phyloP scores from a whole-genome alignment of 306 rosid genomes.

The Quillaja saponaria region DNA sequence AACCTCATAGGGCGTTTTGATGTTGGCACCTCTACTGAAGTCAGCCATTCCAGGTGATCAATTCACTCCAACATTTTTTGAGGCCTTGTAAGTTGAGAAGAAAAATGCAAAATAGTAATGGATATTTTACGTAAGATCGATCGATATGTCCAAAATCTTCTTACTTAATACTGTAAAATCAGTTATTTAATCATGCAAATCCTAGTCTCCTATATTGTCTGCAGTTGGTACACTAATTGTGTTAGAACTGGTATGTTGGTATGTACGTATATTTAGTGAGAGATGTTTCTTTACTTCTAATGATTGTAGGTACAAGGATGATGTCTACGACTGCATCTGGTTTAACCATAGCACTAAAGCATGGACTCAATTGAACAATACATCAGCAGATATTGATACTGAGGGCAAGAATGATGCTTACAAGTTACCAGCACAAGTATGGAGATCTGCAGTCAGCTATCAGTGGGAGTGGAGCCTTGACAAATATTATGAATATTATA shows the following conservation, averaged over 20 bases:
- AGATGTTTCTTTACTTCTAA: no score
- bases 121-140: no score
- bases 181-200: no score
- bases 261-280: no score
- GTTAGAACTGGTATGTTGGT: no score
- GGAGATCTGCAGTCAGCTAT: constrained; percentile 30
- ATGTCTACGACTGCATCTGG: constrained; percentile 49
- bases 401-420: not conserved
- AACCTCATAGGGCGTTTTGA: not conserved
- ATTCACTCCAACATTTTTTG: no score
- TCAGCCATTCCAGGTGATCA: not conserved
- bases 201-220: no score
- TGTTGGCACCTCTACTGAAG: not conserved
- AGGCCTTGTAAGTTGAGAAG: no score
- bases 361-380: not conserved
- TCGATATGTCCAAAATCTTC: no score
- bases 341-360: not conserved
- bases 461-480: not conserved
- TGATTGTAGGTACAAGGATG: constrained; percentile 33
- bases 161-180: no score
- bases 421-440: constrained; percentile 25
- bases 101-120: no score
- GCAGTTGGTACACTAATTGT: no score
- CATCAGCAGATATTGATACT: not conserved
- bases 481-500: not conserved